Evolutionary conservation across 345 rosid species (phyloP).

Genomic region (Reutealis trisperma): DNA sequence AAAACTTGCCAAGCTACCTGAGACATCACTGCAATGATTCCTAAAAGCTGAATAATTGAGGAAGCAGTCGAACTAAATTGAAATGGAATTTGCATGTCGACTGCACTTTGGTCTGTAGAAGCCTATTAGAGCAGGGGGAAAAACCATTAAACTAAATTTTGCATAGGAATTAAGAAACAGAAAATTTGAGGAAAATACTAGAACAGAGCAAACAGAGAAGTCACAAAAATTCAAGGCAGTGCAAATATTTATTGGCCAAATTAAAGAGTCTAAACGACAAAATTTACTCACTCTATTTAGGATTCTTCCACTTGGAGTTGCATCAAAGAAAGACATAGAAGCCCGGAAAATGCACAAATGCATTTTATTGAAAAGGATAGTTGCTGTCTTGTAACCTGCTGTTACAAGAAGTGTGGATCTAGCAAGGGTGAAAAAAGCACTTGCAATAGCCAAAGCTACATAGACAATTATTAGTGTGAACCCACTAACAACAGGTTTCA

Average conservation of each 20-base stretch:
- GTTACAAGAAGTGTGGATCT: conserved; percentile 57
- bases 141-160: background rate
- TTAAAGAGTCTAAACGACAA: background rate
- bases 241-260: background rate
- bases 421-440: conserved; percentile 56
- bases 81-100: conserved; percentile 53
- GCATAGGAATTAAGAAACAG: background rate
- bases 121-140: conserved; percentile 44
- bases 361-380: conserved; percentile 68
- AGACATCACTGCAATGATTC: conserved; percentile 73
- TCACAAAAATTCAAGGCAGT: background rate
- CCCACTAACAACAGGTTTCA: conserved; percentile 50
- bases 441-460: conserved; percentile 54
- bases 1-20: conserved; percentile 85
- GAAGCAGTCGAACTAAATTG: conserved; percentile 48
- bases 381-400: conserved; percentile 69
- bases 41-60: conserved; percentile 58
- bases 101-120: conserved; percentile 76
- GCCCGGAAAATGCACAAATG: conserved; percentile 68
- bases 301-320: conserved; percentile 80
- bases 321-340: conserved; percentile 81
- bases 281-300: conserved; percentile 55
- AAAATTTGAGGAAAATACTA: background rate
- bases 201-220: background rate
- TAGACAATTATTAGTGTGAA: conserved; percentile 55